Evolutionary conservation across 2,329 filamentous ascomycete genomes (phyloP).

Genomic region (Intubia oerlemansii): DNA sequence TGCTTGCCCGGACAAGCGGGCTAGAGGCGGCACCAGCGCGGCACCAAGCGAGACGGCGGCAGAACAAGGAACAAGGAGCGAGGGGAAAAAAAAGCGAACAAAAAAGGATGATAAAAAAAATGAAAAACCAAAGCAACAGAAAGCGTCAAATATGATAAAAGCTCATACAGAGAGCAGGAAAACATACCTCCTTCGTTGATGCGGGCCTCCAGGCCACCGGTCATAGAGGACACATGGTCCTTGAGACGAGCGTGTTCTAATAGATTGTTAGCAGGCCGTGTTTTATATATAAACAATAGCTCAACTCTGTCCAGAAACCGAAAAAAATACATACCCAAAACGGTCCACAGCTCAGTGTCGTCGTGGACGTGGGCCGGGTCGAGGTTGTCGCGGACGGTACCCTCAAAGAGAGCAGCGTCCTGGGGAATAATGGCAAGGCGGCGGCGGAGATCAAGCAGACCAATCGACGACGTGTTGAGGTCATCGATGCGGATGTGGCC

Average conservation of each 20-base stretch:
- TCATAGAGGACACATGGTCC: slow-evolving; percentile 72
- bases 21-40: background rate
- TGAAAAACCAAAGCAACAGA: background rate
- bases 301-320: too few species aligned
- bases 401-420: slow-evolving; percentile 73
- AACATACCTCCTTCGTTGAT: slow-evolving; percentile 82
- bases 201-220: slow-evolving; percentile 71
- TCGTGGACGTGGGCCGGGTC: slow-evolving; percentile 90
- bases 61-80: background rate
- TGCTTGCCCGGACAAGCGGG: too few species aligned
- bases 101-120: background rate
- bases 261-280: background rate
- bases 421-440: slow-evolving; percentile 93
- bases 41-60: background rate
- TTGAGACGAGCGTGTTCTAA: slow-evolving; percentile 82
- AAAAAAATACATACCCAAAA: slow-evolving; percentile 37
- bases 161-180: too few species aligned
- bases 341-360: slow-evolving; percentile 93
- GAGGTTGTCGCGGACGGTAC: slow-evolving; percentile 66
- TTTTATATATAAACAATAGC: too few species aligned
- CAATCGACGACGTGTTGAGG: slow-evolving; percentile 76
- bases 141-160: too few species aligned
- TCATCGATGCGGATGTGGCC: slow-evolving; percentile 79
- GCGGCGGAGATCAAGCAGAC: slow-evolving; percentile 68
- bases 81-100: background rate